phyloP scores from a whole-genome alignment of 495 filamentous ascomycete species.

The Neurospora hispaniola region DNA sequence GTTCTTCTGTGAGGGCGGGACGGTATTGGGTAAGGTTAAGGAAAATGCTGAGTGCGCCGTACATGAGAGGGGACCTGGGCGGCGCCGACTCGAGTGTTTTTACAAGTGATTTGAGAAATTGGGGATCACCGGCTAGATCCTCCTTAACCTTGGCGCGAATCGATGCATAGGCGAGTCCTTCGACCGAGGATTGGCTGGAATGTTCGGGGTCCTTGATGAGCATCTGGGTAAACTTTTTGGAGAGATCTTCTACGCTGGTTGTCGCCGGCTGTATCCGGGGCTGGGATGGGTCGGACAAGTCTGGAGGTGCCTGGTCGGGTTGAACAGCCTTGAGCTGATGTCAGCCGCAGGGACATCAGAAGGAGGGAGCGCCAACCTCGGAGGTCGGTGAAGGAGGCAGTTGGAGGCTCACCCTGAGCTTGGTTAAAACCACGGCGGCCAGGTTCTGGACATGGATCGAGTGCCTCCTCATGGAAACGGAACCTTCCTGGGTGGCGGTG shows the following conservation, averaged over 20 bases:
- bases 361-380: slow-evolving; percentile 5
- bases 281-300: slow-evolving; percentile 33
- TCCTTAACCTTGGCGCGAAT: slow-evolving; percentile 77
- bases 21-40: slow-evolving; percentile 73
- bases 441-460: slow-evolving; percentile 44
- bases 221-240: slow-evolving; percentile 67
- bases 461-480: slow-evolving; percentile 38
- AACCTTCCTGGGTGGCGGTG: slow-evolving; percentile 26
- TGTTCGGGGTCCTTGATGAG: slow-evolving; percentile 51
- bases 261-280: slow-evolving; percentile 35
- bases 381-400: slow-evolving; percentile 2
- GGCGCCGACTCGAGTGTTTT: slow-evolving; percentile 48
- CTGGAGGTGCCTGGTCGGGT: slow-evolving; percentile 14
- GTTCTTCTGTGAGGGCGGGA: slow-evolving; percentile 74
- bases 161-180: slow-evolving; percentile 88
- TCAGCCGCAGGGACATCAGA: slow-evolving; percentile 33
- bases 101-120: slow-evolving; percentile 57
- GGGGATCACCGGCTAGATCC: slow-evolving; percentile 52
- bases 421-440: slow-evolving; percentile 79
- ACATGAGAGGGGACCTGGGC: slow-evolving; percentile 59
- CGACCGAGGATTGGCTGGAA: slow-evolving; percentile 56
- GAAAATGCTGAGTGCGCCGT: slow-evolving; percentile 76
- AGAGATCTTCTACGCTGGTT: slow-evolving; percentile 58
- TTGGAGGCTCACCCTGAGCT: slow-evolving; percentile 46
- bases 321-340: slow-evolving; percentile 42